These are phyloP conservation scores for Coelastrella sp. DNA, from an alignment of 139 green algal species.

Conservation along the genomic window DNA sequence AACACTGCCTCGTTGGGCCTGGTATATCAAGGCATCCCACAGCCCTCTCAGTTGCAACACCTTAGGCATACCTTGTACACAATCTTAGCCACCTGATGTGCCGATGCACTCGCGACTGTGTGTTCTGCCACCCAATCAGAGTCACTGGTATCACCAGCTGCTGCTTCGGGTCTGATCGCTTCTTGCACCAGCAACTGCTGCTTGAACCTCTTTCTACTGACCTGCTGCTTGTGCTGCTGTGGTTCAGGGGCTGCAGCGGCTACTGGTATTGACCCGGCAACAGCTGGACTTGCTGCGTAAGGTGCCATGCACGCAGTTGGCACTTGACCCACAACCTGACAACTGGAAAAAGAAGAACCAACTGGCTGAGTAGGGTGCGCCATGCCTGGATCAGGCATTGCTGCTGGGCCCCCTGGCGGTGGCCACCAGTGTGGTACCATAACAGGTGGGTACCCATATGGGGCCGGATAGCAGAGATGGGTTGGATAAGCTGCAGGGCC, in stretches of 20 bases:
- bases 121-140: background rate
- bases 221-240: background rate
- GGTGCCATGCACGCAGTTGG: background rate
- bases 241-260: background rate
- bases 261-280: background rate
- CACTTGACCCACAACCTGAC: background rate
- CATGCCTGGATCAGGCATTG: background rate
- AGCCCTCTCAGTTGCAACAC: no score
- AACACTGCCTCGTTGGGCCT: no score
- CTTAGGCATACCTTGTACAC: constrained; percentile 2
- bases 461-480: no score
- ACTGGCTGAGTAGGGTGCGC: background rate
- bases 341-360: background rate
- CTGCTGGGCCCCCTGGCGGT: no score
- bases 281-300: background rate
- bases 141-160: background rate
- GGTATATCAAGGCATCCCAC: no score
- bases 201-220: background rate
- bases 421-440: no score
- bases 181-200: background rate
- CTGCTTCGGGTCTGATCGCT: background rate
- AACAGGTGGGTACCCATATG: no score
- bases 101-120: background rate
- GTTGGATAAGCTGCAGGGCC: no score
- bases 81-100: background rate